Conservation (phyloP, 306 rosid species). For the Psophocarpus tetragonolobus region DNA sequence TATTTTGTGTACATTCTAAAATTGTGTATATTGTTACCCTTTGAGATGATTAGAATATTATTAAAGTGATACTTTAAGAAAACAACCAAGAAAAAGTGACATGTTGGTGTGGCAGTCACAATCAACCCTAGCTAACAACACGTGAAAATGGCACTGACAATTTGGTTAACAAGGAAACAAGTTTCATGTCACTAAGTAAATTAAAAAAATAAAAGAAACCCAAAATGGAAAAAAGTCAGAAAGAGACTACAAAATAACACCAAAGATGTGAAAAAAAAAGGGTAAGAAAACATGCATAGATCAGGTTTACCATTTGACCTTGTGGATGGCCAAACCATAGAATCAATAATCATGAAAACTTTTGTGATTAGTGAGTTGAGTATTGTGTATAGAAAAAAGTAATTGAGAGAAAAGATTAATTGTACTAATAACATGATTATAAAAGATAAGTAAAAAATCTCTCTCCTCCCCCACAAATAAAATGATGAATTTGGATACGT, state of each 20-base stretch:
- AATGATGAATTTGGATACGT: constrained; percentile 26
- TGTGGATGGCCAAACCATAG: background rate
- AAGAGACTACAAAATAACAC: background rate
- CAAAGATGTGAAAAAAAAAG: background rate
- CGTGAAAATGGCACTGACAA: background rate
- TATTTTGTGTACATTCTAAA: no score
- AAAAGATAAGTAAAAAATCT: no score
- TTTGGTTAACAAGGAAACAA: background rate
- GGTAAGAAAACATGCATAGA: background rate
- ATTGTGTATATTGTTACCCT: background rate
- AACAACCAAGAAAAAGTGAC: background rate
- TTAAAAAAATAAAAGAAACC: background rate
- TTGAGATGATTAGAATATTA: background rate
- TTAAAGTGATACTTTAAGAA: background rate
- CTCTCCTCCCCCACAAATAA: background rate
- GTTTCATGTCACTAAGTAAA: background rate
- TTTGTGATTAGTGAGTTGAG: no score
- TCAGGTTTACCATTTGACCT: background rate
- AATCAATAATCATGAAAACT: no score
- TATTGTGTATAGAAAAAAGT: no score
- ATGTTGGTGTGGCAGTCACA: background rate
- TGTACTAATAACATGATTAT: no score
- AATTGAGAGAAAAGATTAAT: no score
- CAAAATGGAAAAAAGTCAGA: background rate
- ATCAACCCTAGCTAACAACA: background rate